Evolutionary conservation across 441 rosid species (phyloP).

Genomic region (Jatropha multifida): DNA sequence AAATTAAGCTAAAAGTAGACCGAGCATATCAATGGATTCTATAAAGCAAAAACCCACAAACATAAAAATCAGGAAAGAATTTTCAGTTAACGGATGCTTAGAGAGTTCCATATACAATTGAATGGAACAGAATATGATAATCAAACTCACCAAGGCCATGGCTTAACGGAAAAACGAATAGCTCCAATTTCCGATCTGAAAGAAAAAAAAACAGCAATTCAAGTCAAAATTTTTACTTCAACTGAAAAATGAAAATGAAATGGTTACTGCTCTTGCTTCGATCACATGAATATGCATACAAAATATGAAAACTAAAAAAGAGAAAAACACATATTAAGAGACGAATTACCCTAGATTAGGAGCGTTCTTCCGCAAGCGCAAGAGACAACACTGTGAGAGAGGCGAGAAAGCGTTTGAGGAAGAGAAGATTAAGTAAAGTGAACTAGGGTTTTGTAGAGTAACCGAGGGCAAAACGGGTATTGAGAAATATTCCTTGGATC

Average conservation of each 20-base stretch:
- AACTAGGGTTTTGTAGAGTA: slow-evolving; percentile 29
- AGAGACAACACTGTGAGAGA: not conserved
- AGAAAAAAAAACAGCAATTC: slow-evolving; percentile 7
- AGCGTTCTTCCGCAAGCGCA: slow-evolving; percentile 18
- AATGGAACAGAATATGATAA: not conserved
- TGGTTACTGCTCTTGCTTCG: not conserved
- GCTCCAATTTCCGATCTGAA: slow-evolving; percentile 49
- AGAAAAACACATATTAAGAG: too few relatives aligned
- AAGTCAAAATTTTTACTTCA: not conserved
- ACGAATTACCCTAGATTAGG: not conserved
- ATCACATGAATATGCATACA: not conserved
- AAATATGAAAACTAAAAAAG: not conserved
- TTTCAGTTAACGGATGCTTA: not conserved
- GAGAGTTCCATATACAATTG: not conserved
- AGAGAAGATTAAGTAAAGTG: not conserved
- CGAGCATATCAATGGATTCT: not conserved
- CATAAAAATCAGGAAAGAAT: not conserved
- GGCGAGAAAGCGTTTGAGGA: not conserved
- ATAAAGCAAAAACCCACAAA: not conserved
- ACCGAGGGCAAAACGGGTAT: not conserved
- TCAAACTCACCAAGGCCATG: slow-evolving; percentile 62
- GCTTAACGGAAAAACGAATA: slow-evolving; percentile 34
- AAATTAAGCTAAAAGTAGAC: not conserved
- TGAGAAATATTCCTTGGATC: not conserved
- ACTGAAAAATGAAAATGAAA: not conserved